Evolutionary conservation across 169 alveolate genomes (phyloP).

Genomic region (Plasmodium coatneyi): DNA sequence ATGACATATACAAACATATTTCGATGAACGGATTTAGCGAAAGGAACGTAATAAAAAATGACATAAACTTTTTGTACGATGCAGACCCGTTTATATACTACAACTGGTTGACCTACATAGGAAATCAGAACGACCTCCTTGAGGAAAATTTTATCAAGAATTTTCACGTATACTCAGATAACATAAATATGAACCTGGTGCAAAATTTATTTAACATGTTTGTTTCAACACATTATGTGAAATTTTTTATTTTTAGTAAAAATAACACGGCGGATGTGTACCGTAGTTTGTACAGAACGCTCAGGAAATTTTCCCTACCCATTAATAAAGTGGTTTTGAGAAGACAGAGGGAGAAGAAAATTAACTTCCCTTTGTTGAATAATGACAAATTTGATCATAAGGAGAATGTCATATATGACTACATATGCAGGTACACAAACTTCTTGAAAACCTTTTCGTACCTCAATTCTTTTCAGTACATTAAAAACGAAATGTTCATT

Average conservation of each 20-base stretch:
- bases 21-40: conserved; percentile 11
- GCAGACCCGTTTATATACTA: conserved; percentile 52
- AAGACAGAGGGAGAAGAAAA: background rate
- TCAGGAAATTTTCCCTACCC: conserved; percentile 30
- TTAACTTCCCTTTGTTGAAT: background rate
- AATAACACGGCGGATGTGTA: background rate
- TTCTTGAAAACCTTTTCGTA: conserved; percentile 10
- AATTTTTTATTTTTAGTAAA: conserved; percentile 51
- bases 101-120: conserved; percentile 59
- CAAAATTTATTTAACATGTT: conserved; percentile 26
- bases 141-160: conserved; percentile 3
- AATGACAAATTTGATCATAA: background rate
- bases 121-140: conserved; percentile 14
- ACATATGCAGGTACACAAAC: conserved; percentile 29
- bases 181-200: conserved; percentile 38
- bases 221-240: conserved; percentile 22
- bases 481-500: background rate
- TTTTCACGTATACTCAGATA: conserved; percentile 14
- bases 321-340: background rate
- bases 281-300: conserved; percentile 17
- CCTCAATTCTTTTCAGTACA: background rate
- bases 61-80: conserved; percentile 4
- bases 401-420: conserved; percentile 43
- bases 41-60: background rate
- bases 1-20: conserved; percentile 44